These are phyloP conservation scores for Bolboschoenus planiculmis DNA, from an alignment of 176 grass and related monocot species.

Conservation along the genomic window DNA sequence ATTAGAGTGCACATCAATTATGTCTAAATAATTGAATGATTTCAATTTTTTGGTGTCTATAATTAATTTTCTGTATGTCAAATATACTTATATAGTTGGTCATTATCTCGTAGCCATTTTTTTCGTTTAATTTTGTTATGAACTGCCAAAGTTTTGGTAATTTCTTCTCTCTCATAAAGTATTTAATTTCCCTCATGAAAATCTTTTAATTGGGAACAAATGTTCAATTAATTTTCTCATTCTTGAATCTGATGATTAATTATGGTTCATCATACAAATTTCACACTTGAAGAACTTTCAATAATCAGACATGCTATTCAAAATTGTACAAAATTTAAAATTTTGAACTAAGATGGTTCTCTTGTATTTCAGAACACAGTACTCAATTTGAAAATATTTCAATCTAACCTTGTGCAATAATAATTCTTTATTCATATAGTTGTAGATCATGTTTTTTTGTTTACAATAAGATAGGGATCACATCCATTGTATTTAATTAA, in stretches of 20 bases:
- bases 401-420: too few species aligned
- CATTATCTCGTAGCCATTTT: neutral
- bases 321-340: neutral
- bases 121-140: neutral
- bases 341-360: too few species aligned
- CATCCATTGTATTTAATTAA: too few species aligned
- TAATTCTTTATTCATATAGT: too few species aligned
- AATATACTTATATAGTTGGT: neutral
- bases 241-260: neutral
- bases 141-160: neutral
- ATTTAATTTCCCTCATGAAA: neutral
- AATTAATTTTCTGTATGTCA: neutral
- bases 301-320: neutral
- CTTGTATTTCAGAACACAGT: too few species aligned
- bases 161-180: neutral
- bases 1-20: neutral
- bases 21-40: neutral
- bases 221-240: neutral
- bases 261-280: neutral
- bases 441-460: too few species aligned
- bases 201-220: neutral
- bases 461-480: too few species aligned
- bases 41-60: neutral
- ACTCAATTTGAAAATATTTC: too few species aligned
- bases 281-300: neutral